phyloP scores from a whole-genome alignment of 345 rosid species.

The Salix koriyanagi region DNA sequence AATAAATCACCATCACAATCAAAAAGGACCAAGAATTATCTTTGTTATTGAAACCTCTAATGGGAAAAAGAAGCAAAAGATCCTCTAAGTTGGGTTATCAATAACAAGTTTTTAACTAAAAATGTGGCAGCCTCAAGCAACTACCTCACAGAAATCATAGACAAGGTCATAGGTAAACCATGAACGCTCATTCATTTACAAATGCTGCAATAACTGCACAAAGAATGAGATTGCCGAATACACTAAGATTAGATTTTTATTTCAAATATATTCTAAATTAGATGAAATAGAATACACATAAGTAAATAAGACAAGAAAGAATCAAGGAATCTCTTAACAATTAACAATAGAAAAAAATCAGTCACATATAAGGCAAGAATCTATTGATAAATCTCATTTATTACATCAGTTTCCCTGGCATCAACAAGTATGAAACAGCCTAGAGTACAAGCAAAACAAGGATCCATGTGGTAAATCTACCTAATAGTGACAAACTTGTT shows the following conservation, averaged over 20 bases:
- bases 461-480: constrained; percentile 35
- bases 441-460: neutral
- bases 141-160: neutral
- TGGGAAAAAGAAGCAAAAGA: neutral
- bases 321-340: neutral
- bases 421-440: neutral
- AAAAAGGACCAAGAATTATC: neutral
- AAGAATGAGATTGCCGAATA: neutral
- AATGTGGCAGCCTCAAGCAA: neutral
- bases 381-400: neutral
- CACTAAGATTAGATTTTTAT: neutral
- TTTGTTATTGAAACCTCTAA: neutral
- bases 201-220: neutral
- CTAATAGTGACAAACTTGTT: constrained; percentile 98
- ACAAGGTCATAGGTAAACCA: neutral
- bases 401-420: neutral
- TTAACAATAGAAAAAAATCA: neutral
- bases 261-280: neutral
- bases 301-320: neutral
- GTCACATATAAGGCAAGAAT: neutral
- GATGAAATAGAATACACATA: neutral
- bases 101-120: neutral
- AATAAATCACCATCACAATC: neutral
- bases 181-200: neutral
- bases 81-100: neutral